These are phyloP conservation scores for Spathaspora gorwiae DNA, from an alignment of 805 yeast genomes.

Conservation along the genomic window DNA sequence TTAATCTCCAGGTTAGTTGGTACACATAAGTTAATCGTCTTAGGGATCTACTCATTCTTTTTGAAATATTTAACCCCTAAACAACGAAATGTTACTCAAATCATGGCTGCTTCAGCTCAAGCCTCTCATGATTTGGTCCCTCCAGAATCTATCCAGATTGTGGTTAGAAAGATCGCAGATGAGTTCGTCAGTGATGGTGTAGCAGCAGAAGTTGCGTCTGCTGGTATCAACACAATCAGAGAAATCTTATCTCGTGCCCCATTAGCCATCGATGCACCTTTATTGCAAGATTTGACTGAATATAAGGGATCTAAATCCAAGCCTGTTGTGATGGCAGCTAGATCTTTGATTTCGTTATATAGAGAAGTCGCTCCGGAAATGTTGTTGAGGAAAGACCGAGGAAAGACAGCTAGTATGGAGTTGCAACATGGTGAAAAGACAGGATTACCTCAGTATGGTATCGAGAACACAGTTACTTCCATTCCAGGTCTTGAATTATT, in stretches of 20 bases:
- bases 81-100: constrained; percentile 89
- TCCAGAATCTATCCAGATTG: constrained; percentile 78
- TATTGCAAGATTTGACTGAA: constrained; percentile 83
- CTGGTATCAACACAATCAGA: constrained; percentile 92
- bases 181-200: constrained; percentile 99
- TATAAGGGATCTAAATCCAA: constrained; percentile 92
- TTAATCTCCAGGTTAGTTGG: constrained; percentile 86
- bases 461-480: constrained; percentile 60
- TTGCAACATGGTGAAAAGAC: constrained; percentile 58
- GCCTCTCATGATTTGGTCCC: constrained; percentile 96
- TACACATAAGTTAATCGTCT: constrained; percentile 84
- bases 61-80: constrained; percentile 90
- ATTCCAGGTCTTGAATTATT: constrained; percentile 90
- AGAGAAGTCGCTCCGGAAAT: constrained; percentile 96
- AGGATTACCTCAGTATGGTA: constrained; percentile 62
- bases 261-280: constrained; percentile 81
- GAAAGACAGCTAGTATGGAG: constrained; percentile 85
- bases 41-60: constrained; percentile 86
- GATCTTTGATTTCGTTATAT: constrained; percentile 77
- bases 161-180: constrained; percentile 90
- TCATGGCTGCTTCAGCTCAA: constrained; percentile 96
- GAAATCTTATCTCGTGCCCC: constrained; percentile 94
- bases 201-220: constrained; percentile 95
- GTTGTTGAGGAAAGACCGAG: constrained; percentile 87
- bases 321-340: constrained; percentile 92